Evolutionary conservation across 306 rosid genomes (phyloP), one percentile per base, ranked within the genome.

Genomic region (Ormosia semicastrata): DNA sequence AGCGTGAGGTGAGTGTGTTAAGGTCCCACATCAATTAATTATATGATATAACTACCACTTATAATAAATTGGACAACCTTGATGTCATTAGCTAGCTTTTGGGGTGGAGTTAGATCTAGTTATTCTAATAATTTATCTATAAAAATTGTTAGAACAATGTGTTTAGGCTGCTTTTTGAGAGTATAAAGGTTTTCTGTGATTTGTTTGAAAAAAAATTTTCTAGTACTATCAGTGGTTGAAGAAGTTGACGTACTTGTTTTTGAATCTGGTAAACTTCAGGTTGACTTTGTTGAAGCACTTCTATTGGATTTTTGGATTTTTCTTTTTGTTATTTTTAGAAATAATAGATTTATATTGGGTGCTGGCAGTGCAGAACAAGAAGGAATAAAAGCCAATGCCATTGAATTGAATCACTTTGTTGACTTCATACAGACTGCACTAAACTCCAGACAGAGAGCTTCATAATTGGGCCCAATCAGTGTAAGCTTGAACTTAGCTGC

Each of bases 361-460:
- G 46, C 79, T 78, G 88, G 74, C 84, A 90, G 89, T 41, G 97
- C 92, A n/a, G 94, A 83, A 78, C 89, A 89, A 88, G 92, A 86
- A 85, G 92, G 97, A 57, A 91, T 84, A 37, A 74, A 81, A 73
- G 88, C 59, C 74, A 81, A 76, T 66, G 88, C 91, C 50, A 84
- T 87, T 49, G 91, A 88, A 52, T 71, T 87, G 85, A 73, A 67
- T 60, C 88, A 84, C 66, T 82, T 89, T 41, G 53, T 86, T 36
- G 87, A 87, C 63, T 89, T 88, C 84, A 84, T 87, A 77, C 71
- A 89, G 78, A 79, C 83, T 63, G 86, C 30, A 78, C 86, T 78
- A 87, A 81, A 70, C 90, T 90, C 70, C 94, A 66, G 79, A 88
- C 85, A 4, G 87, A 90, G 70, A 80, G 85, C 88, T 91, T 89